Percentiles rank a stretch among this genome's conserved stretches.
Conservation (phyloP, 176 grass and related monocot species). For the Themeda triandra region DNA sequence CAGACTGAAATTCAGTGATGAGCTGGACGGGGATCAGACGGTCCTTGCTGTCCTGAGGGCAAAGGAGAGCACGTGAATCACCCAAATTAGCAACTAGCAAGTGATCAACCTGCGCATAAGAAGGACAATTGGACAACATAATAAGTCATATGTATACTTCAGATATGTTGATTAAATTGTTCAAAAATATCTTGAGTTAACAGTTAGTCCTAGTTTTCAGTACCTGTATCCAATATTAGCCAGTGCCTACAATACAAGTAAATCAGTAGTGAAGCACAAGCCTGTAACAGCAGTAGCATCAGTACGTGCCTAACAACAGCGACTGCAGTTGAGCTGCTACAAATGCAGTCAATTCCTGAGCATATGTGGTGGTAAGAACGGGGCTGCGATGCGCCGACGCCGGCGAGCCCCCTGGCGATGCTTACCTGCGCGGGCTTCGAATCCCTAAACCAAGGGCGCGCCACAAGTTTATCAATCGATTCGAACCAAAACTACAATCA, state of each 20-base stretch:
- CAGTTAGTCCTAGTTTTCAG: background rate
- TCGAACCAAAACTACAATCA: background rate
- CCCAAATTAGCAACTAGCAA: constrained; percentile 74
- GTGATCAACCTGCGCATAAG: constrained; percentile 48
- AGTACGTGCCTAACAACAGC: too few relatives aligned
- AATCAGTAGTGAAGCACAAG: too few relatives aligned
- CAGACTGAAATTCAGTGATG: constrained; percentile 35
- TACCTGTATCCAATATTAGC: background rate
- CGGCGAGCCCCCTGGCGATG: too few relatives aligned
- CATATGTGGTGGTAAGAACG: too few relatives aligned
- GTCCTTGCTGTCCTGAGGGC: constrained; percentile 40
- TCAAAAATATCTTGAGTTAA: too few relatives aligned
- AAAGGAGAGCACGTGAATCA: constrained; percentile 74
- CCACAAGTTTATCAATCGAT: background rate
- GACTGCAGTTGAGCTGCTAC: too few relatives aligned
- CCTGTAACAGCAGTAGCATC: too few relatives aligned
- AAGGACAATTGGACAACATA: background rate
- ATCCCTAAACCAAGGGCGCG: background rate
- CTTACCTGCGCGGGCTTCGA: background rate
- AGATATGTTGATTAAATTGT: background rate
- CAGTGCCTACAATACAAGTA: too few relatives aligned
- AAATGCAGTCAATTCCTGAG: too few relatives aligned
- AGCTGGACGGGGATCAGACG: constrained; percentile 50
- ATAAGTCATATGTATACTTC: background rate
- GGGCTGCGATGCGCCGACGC: too few relatives aligned